A percentile compares a stretch with the other conserved stretches of the same genome.
Conservation (phyloP, 2,329 filamentous ascomycete species). For the Botrytis squamosa region DNA sequence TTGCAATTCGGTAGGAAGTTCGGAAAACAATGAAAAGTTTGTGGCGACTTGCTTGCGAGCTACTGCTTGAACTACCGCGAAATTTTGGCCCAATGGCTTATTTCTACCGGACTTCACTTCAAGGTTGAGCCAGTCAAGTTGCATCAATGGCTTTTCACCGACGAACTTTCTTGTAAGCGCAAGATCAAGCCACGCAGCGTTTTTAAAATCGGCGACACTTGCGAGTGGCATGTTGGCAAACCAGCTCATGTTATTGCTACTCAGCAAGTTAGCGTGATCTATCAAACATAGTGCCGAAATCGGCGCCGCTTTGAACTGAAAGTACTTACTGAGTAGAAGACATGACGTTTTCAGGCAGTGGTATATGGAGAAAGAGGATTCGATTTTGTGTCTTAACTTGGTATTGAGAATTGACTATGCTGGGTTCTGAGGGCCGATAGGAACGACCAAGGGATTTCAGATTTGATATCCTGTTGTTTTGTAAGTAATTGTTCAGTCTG, state of each 20-base stretch:
- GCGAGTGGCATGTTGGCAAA: constrained; percentile 1
- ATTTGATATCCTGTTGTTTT: neutral
- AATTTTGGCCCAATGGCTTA: neutral
- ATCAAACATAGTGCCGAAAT: neutral
- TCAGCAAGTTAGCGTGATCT: neutral
- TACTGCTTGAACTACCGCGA: neutral
- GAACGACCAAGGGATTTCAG: neutral
- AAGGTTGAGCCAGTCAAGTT: neutral
- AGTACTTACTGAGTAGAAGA: neutral
- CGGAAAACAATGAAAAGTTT: neutral
- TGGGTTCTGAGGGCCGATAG: neutral
- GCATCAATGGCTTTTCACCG: neutral
- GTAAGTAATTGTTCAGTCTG: neutral
- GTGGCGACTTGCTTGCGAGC: neutral
- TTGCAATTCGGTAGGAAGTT: neutral
- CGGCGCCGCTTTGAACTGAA: neutral
- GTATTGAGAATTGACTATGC: neutral
- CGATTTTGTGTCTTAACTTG: neutral
- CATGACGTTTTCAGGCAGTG: neutral
- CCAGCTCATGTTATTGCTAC: neutral
- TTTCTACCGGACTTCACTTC: neutral
- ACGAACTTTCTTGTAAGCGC: neutral
- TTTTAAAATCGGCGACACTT: neutral
- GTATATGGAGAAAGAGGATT: no score
- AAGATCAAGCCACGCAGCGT: neutral